phyloP scores from a whole-genome alignment of 225 moss, liverwort and hornwort genomes.

The Climacium dendroides region DNA sequence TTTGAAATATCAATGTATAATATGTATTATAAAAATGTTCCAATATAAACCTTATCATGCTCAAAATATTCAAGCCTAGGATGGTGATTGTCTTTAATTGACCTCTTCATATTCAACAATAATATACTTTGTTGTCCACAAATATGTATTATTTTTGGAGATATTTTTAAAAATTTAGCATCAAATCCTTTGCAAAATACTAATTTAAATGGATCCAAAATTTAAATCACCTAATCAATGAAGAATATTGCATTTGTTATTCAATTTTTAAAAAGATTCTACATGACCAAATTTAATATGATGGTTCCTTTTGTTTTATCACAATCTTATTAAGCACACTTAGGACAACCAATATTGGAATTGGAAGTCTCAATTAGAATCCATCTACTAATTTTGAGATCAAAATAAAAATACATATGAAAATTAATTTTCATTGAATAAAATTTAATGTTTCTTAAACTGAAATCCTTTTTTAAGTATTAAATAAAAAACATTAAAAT shows the following conservation, averaged over 20 bases:
- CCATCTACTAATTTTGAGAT: too few species aligned
- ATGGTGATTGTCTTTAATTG: background rate
- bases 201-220: background rate
- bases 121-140: background rate
- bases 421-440: too few species aligned
- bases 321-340: background rate
- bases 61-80: background rate
- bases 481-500: too few species aligned
- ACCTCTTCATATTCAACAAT: background rate
- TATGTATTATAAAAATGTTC: background rate
- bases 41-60: background rate
- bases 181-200: background rate
- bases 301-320: background rate
- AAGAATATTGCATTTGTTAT: background rate
- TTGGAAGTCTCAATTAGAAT: too few species aligned
- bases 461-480: too few species aligned
- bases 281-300: rapidly evolving
- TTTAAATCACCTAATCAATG: too few species aligned
- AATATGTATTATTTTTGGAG: too few species aligned
- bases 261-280: background rate
- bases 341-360: rapidly evolving
- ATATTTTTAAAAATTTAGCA: background rate
- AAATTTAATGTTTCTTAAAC: too few species aligned
- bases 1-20: background rate
- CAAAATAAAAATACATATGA: too few species aligned